Base-by-base conservation (phyloP, 768 basidiomycete species). In the Kwoniella heveanensis region DNA sequence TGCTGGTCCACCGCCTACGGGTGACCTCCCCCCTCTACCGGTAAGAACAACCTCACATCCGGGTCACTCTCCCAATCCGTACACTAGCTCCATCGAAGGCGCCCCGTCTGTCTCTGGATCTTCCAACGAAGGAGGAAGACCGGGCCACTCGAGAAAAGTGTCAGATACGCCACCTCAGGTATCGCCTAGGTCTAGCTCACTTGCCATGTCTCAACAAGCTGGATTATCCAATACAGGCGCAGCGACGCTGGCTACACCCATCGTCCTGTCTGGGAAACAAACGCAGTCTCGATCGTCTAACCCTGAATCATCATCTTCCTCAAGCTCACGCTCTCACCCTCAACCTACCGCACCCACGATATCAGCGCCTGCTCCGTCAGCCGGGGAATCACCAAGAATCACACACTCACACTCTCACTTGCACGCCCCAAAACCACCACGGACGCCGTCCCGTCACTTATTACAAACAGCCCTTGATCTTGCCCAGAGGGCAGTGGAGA, bases 391-490 rank as follows among this genome's bases (percentile, higher is more conserved):
- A 10, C 19, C 39, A 19, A 44, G 39, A 44, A 44, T 7, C 17
- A 8, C 39, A 9, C 8, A 10, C 17, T 19, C 39, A 10, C 39
- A 44, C 10, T 17, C 39, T 44, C 39, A 44, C 15, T 44, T 17
- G 39, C 39, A 44, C 17, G 3, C 32, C 3, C 36, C 60, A 21
- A 64, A 60, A 53, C 57, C 66, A 3, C 53, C 64, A 21, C 64
- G 78, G 6, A 68, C 74, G 9, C 74, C 78, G 12, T 77, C 74
- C 6, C 62, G 75, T 24, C 73, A 75, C 39, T 51, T 79, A 12
- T 66, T 79, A 0, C 78, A 79, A 56, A 62, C 71, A 17, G 78
- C 78, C 12, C 62, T 79, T 46, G 76, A 79, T 65, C 69, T 79
- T 2, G 78, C 78, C 0, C 76, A 79, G 52, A 62, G 64, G 21